Evolutionary conservation across 2,329 filamentous ascomycete genomes (phyloP).

Genomic region (Setomelanomma holmii): DNA sequence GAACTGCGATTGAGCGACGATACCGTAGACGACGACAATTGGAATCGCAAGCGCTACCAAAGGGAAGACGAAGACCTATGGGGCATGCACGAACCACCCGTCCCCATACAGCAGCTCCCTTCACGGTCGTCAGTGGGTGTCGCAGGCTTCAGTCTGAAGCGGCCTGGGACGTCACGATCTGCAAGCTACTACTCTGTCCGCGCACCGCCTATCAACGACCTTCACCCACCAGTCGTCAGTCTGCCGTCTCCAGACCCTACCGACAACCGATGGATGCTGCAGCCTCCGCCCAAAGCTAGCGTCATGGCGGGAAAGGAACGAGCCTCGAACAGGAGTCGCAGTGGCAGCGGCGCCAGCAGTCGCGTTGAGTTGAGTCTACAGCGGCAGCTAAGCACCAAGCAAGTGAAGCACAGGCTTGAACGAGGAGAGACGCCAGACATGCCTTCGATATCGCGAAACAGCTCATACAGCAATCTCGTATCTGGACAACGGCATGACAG

Average conservation of each 20-base stretch:
- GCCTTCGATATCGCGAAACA: constrained; percentile 44
- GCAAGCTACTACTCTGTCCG: constrained; percentile 49
- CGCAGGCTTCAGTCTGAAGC: constrained; percentile 20
- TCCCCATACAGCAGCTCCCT: constrained; percentile 40
- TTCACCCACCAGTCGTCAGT: constrained; percentile 84
- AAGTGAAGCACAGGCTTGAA: constrained; percentile 45
- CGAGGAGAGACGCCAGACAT: constrained; percentile 46
- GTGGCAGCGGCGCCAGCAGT: constrained; percentile 54
- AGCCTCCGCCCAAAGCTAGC: constrained; percentile 86
- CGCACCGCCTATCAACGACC: constrained; percentile 80
- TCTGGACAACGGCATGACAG: constrained; percentile 39
- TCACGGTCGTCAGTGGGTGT: constrained; percentile 43
- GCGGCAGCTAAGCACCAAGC: constrained; percentile 48
- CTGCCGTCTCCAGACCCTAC: constrained; percentile 72
- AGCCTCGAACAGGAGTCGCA: constrained; percentile 66
- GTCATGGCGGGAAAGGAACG: constrained; percentile 88
- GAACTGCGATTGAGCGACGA: constrained; percentile 42
- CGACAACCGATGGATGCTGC: constrained; percentile 88
- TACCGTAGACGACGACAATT: constrained; percentile 58
- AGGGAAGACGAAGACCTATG: constrained; percentile 87
- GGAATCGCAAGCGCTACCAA: constrained; percentile 82
- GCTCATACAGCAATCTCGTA: constrained; percentile 40
- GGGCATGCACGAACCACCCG: constrained; percentile 63
- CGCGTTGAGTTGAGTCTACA: constrained; percentile 47
- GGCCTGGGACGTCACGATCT: constrained; percentile 40